Base-by-base conservation (phyloP, 2,329 filamentous ascomycete species). In the Coleophoma cylindrospora region DNA sequence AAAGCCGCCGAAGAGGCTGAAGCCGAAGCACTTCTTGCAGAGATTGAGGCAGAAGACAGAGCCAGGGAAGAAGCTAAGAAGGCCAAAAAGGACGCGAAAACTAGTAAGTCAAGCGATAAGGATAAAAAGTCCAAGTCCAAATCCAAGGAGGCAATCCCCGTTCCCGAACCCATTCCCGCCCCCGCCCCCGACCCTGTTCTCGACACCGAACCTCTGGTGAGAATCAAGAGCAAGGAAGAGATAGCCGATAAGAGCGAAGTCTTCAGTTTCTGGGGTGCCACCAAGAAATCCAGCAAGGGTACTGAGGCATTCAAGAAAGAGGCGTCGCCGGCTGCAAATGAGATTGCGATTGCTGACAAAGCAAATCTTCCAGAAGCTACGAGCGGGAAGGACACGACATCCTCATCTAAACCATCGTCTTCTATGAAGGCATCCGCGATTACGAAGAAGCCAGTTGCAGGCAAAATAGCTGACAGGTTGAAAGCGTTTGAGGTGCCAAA, bases 221-320 rank as follows among this genome's bases (percentile, higher is more conserved):
- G 60, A 41, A 38, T 63, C 34, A 65, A 64, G 50, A 63, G 72
- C 41, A 66, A 68, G 57, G 63, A 66, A 27, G 64, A 57, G 10
- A 54, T 56, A 21, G 55, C 54, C 22, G 59, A 63, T 38, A 62
- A 58, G 48, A 41, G 54, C 8, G 56, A 57, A 37, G 56, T 75
- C 0, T 83, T 82, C 64, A 74, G 74, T 57, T 81, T 82, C 68
- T 83, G 79, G 80, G 76, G 79, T 52, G 68, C 72, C 44, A 63
- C 69, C 50, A 79, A 75, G 61, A 77, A 74, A 55, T 50, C 51
- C 55, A 27, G 27, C 27, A 64, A 63, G 56, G 62, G 57, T 58
- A 51, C 55, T 58, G 60, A 61, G 57, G 61, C 61, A 50, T 56
- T 68, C 49, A 68, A 71, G 51, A 63, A 65, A 51, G 68, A 67